Conservation (phyloP, 2,329 filamentous ascomycete genomes). For the Cladophialophora carrionii region DNA sequence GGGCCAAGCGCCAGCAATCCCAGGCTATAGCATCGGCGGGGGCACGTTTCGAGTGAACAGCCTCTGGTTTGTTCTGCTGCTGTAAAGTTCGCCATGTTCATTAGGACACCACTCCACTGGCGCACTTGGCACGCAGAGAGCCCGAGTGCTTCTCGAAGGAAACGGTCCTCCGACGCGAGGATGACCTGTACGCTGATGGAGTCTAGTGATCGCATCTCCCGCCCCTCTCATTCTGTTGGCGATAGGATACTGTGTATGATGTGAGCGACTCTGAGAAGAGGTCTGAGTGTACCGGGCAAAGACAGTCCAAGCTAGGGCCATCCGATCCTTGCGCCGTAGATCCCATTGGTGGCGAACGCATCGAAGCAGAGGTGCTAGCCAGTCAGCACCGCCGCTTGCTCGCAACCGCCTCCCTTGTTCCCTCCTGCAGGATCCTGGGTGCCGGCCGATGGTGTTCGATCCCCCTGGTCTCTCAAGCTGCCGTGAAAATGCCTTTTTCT, state of each 20-base stretch:
- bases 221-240: not conserved
- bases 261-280: not conserved
- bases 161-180: slow-evolving; percentile 21
- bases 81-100: not conserved
- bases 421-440: slow-evolving; percentile 6
- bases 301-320: slow-evolving; percentile 8
- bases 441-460: slow-evolving; percentile 11
- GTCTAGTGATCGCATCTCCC: not conserved
- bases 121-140: slow-evolving; percentile 20
- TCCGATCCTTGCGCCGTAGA: slow-evolving; percentile 10
- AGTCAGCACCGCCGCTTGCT: slow-evolving; percentile 2
- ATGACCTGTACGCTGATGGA: not conserved
- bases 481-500: slow-evolving; percentile 4
- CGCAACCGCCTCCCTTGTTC: slow-evolving; percentile 4
- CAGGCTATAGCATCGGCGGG: slow-evolving; percentile 4
- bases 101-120: slow-evolving; percentile 7
- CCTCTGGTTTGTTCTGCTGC: slow-evolving; percentile 26
- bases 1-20: not conserved
- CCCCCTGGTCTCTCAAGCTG: not conserved
- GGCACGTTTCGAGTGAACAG: slow-evolving; percentile 20
- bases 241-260: too few species aligned
- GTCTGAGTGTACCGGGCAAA: not conserved
- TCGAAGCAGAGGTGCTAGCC: not conserved
- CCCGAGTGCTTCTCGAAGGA: slow-evolving; percentile 29
- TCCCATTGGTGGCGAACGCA: slow-evolving; percentile 10